phyloP scores from a whole-genome alignment of 345 rosid genomes.

The Camelina laxa region DNA sequence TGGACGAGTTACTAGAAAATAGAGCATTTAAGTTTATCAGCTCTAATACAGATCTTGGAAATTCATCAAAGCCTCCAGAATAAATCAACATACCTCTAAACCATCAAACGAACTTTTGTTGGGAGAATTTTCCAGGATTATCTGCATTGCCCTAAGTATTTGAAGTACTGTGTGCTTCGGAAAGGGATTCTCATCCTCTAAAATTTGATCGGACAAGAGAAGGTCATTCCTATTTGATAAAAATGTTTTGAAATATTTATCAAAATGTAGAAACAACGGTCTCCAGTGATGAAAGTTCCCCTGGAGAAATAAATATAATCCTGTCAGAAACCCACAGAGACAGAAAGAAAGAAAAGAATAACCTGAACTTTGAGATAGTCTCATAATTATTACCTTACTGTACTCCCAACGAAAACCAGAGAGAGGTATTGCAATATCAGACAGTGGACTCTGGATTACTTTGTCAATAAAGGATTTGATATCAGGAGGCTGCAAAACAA shows the following conservation, averaged over 20 bases:
- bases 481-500: slow-evolving; percentile 73
- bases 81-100: slow-evolving; percentile 65
- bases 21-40: slow-evolving; percentile 19
- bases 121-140: slow-evolving; percentile 85
- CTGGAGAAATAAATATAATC: slow-evolving; percentile 52
- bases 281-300: slow-evolving; percentile 99
- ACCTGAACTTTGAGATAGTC: slow-evolving; percentile 1
- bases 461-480: slow-evolving; percentile 90
- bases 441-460: slow-evolving; percentile 94
- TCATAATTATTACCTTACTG: slow-evolving; percentile 61
- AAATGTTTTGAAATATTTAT: slow-evolving; percentile 84
- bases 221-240: slow-evolving; percentile 82
- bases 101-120: slow-evolving; percentile 94
- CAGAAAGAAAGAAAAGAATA: neutral
- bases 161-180: slow-evolving; percentile 87
- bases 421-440: slow-evolving; percentile 95
- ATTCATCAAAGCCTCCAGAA: slow-evolving; percentile 11
- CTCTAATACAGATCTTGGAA: slow-evolving; percentile 15
- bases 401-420: slow-evolving; percentile 95
- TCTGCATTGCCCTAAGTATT: slow-evolving; percentile 89
- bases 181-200: slow-evolving; percentile 70
- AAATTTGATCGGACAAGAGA: slow-evolving; percentile 70
- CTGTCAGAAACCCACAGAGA: slow-evolving; percentile 37
- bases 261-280: slow-evolving; percentile 90
- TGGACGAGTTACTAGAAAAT: slow-evolving; percentile 30